Evolutionary conservation across 1,284 basidiomycete species (phyloP).

Genomic region (Taiwanofungus camphoratus): DNA sequence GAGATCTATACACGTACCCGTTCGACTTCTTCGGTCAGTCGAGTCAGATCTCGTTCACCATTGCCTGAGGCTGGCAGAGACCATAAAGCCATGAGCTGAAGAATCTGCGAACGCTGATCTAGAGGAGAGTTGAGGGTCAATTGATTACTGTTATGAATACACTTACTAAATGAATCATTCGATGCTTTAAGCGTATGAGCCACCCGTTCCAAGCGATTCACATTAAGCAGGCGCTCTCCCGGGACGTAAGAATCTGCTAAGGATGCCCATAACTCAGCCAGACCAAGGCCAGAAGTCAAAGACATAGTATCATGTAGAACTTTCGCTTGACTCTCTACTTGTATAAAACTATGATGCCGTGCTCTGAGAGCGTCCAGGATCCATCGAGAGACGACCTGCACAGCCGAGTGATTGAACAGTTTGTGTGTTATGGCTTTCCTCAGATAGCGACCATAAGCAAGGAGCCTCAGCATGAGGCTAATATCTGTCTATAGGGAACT

Average conservation of each 20-base stretch:
- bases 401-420: slow-evolving; percentile 19
- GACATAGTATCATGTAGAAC: slow-evolving; percentile 12
- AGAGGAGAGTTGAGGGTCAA: slow-evolving; percentile 14
- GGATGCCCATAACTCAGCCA: slow-evolving; percentile 17
- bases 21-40: slow-evolving; percentile 6
- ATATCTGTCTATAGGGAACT: not conserved
- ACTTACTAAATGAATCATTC: not conserved
- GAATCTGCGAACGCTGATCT: slow-evolving; percentile 31
- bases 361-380: slow-evolving; percentile 5
- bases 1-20: slow-evolving; percentile 1
- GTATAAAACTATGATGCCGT: not conserved
- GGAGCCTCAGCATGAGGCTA: not conserved
- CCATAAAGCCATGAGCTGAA: slow-evolving; percentile 38
- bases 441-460: slow-evolving; percentile 3
- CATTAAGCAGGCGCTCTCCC: not conserved
- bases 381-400: slow-evolving; percentile 12
- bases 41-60: slow-evolving; percentile 3
- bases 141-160: not conserved
- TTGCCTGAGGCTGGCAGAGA: slow-evolving; percentile 23
- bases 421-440: not conserved
- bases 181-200: slow-evolving; percentile 2
- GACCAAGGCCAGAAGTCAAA: slow-evolving; percentile 14
- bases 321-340: slow-evolving; percentile 2
- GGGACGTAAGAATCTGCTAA: slow-evolving; percentile 1
- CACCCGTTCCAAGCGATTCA: slow-evolving; percentile 5